Base-by-base conservation (phyloP, 1,284 basidiomycete genomes). In the Phaffia rhodozyma region DNA sequence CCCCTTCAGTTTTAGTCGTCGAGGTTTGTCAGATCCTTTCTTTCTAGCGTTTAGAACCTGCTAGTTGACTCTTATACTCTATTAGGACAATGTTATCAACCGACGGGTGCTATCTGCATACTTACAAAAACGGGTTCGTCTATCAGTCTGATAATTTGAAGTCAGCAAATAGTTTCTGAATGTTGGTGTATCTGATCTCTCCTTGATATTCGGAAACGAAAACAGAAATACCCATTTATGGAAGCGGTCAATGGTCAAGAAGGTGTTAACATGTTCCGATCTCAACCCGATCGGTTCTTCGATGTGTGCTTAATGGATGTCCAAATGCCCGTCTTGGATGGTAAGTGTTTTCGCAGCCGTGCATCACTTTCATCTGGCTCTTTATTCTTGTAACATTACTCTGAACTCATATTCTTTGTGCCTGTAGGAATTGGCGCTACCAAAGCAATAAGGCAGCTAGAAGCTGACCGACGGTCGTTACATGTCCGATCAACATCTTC, bases 311-410 rank as follows among this genome's bases (percentile, higher is more conserved):
- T 77, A 72, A 79, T 96, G 70, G 92, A 97, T 75, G 78, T 97
- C 58, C 91, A 89, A 0, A 97, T 97, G 92, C 92, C 91, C 0
- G 76, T 91, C 27, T 82, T 96, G 67, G 91, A 96, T 72, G 92
- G 87, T 81, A 16, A 43, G 38, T n/a, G 2, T 43, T 16, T 2
- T 11, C 16, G 16, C 13, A 69, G 77, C 70, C 13, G 11, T 21
- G 30, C 61, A 21, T 65, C 55, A 59, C 1, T 47, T 49, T 30
- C 55, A 34, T 23, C 29, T 58, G 34, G 66, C 32, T 63, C 18
- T 51, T 25, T 1, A 20, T n/a, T 25, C 13, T 61, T 58, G 54
- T 59, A 21, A 29, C 9, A 50, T 52, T 55, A 29, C 55, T 68
- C 27, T 56, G 13, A 43, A 43, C 38, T 60, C n/a, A 55, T 50